Base-by-base conservation (phyloP, 257 asterid genomes). In the Nicotiana tabacum region DNA sequence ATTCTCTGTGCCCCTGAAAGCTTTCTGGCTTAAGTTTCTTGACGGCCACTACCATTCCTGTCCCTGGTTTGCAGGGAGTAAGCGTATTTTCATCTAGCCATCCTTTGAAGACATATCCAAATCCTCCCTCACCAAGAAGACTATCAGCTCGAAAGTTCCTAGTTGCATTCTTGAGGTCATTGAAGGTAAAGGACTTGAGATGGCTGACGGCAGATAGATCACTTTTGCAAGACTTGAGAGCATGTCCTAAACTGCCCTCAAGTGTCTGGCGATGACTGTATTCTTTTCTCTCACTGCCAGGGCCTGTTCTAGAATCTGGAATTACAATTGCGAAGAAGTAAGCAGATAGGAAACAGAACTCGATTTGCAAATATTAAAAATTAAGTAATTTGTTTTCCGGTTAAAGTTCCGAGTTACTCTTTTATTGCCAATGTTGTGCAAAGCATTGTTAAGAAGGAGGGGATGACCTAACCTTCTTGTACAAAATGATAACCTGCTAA, bases 121-220 rank as follows among this genome's bases (percentile, higher is more conserved):
- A 93, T 13, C 97, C 98, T 76, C 98, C 98, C 82, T 93, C 97
- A 7, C 97, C 97, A 21, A 93, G 90, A 55, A 92, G 90, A 79
- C 87, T 88, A 81, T 93, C 97, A 15, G 90, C 46, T 1, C 90
- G 90, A 85, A 93, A 93, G 85, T 88, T 91, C 78, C 84, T 90
- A 1, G 97, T 91, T 1, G 97, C 97, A 62, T 77, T 87, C 87
- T 83, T 92, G 33, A 93, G 91, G 69, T 93, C 97, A 77, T 84
- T 90, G 85, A 90, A 92, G 43, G 87, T 83, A 79, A 91, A 93
- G 46, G 93, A 85, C 83, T 89, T 93, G 70, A 90, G 95, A 83
- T 85, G 90, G 85, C 84, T 83, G 69, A 90, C 83, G 72, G 82
- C 64, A 37, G 87, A 84, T 15, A 77, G 81, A 61, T 88, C 91